Base-by-base conservation (phyloP, 257 asterid genomes). In the Pogostemon cablin region DNA sequence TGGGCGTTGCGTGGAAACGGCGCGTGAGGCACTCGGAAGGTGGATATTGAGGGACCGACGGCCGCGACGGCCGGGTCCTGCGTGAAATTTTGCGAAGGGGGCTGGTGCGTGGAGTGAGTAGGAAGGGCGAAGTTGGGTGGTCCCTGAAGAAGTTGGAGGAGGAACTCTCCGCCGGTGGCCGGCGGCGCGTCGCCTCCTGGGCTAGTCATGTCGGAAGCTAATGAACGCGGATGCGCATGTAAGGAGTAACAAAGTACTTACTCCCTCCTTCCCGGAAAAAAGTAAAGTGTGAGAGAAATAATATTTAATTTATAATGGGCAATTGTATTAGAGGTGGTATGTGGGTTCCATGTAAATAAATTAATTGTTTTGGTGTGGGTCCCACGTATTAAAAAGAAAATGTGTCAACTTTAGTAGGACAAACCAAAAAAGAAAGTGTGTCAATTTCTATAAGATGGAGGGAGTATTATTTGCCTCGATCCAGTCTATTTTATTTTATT, bases 41-140 rank as follows among this genome's bases (percentile, higher is more conserved):
- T 43, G 10, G 78, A 81, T 39, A 83, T 17, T 4, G 85, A 40
- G 70, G 90, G 91, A 0, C 97, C 95, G 6, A 87, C 83, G 17
- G 93, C 87, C 9, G 97, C 96, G 35, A 93, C 93, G 58, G 97
- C 97, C 10, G 98, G 98, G 74, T 92, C 97, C 68, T 78, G 85
- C 0, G 87, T 25, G 60, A 84, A 80, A 17, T 68, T 60, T 39
- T 78, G 95, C 12, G 80, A 37, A 8, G 73, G 71, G 7, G 68
- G 77, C 6, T 67, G 78, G 76, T 63, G 78, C 6, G 72, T 77
- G 4, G 52, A 57, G 1, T 75, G 72, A 4, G 76, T 37, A 38
- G 70, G 77, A 44, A 65, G 6, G 49, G 10, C 11, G 41, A 72
- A 69, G 72, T 71, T 74, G 74, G 85, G 72, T 5, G 84, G 88